Base-by-base conservation (phyloP, 352 stramenopile genomes). In the Phytophthora hybrid region DNA sequence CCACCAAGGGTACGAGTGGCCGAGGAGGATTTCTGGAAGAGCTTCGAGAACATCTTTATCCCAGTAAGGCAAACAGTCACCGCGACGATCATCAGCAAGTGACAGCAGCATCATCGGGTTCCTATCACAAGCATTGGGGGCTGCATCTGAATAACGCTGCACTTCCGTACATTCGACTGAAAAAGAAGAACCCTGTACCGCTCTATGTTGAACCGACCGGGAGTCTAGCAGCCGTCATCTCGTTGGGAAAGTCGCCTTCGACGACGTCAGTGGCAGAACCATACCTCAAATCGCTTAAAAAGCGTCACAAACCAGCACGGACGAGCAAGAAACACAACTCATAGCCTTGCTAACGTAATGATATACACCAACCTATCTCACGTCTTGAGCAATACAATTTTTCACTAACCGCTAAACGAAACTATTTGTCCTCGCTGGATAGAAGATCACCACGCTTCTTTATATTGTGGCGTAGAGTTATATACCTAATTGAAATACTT, bases 201-300 rank as follows among this genome's bases (percentile, higher is more conserved):
- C 34, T 81, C 0, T 66, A 78, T 1, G 51, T 78, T 4, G 60
- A 82, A 32, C 66, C 70, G 58, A 71, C 71, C 18, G 63, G 60
- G 14, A 74, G 58, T 60, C 19, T 66, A 32, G 32, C 66, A 29
- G 71, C 53, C 46, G 41, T 52, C n/a, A 41, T 78, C 13, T 16
- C 51, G 14, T 10, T 66, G 34, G 39, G 31, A 16, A 73, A 64
- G 26, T 47, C 47, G 31, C 26, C 63, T 11, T 51, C 31, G 9
- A 71, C 69, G 5, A 66, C 68, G 29, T 69, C 72, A 0, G 23
- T 80, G 19, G 74, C 84, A 52, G 83, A 84, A 11, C 83, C 86
- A 59, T 95, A 95, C 51, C 74, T 93, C 11, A 89, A 89, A 71
- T 84, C 91, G 59, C 86, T 93, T 69, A 95, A 93, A 78, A 85